phyloP scores from a whole-genome alignment of 768 basidiomycete genomes.

The Podaxis sp. region DNA sequence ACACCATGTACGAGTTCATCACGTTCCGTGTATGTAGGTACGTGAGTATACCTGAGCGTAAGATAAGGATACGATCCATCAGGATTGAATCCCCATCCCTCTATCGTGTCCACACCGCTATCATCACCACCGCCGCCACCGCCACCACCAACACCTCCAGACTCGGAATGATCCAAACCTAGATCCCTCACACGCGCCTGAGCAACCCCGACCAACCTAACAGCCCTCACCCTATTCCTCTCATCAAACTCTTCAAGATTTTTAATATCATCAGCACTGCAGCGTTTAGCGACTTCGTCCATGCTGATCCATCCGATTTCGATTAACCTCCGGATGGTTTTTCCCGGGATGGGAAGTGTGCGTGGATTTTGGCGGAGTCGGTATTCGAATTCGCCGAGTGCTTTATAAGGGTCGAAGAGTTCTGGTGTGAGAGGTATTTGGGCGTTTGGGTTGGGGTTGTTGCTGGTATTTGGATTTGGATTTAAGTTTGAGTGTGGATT shows the following conservation, averaged over 20 bases:
- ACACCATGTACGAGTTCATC: slow-evolving; percentile 10
- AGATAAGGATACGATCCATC: slow-evolving; percentile 7
- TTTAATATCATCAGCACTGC: slow-evolving; percentile 34
- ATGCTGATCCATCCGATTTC: slow-evolving; percentile 38
- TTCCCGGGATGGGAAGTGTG: slow-evolving; percentile 34
- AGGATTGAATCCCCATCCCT: slow-evolving; percentile 3
- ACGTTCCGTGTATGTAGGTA: slow-evolving; percentile 18
- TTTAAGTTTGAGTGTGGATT: slow-evolving; percentile 8
- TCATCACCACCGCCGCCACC: slow-evolving; percentile 14
- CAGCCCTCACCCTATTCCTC: slow-evolving; percentile 3
- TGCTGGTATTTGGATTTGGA: slow-evolving; percentile 32
- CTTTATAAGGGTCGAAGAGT: slow-evolving; percentile 39
- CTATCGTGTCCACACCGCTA: not conserved
- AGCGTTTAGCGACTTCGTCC: slow-evolving; percentile 31
- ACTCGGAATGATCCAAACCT: no score
- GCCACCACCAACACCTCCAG: slow-evolving; percentile 4
- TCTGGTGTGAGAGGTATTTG: slow-evolving; percentile 25
- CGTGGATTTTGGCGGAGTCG: slow-evolving; percentile 31
- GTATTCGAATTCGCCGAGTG: slow-evolving; percentile 40
- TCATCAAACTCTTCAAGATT: slow-evolving; percentile 30
- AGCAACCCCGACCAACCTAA: slow-evolving; percentile 10
- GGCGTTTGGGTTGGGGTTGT: slow-evolving; percentile 15
- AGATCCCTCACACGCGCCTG: slow-evolving; percentile 12
- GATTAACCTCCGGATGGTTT: slow-evolving; percentile 36
- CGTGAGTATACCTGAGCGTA: slow-evolving; percentile 2